These are phyloP conservation scores for Pythium folliculosum DNA, from an alignment of 352 stramenopile genomes.

Conservation along the genomic window DNA sequence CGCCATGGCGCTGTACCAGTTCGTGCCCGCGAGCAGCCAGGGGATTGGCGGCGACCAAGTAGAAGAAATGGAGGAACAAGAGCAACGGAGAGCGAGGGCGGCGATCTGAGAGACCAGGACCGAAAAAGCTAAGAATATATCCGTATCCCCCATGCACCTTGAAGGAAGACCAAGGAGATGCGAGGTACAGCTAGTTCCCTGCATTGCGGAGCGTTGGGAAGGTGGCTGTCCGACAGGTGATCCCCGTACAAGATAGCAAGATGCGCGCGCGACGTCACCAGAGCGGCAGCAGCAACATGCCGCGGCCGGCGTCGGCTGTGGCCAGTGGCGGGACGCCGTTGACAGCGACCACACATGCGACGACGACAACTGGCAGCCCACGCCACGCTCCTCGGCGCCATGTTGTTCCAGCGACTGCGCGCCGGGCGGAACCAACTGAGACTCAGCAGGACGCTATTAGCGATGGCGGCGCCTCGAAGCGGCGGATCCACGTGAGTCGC, in stretches of 20 bases:
- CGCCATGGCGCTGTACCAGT: constrained; percentile 63
- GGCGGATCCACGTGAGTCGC: constrained; percentile 21
- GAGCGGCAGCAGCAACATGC: constrained; percentile 57
- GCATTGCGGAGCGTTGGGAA: too few relatives aligned
- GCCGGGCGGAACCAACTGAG: constrained; percentile 11
- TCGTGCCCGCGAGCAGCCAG: constrained; percentile 45
- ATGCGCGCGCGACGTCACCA: constrained; percentile 55
- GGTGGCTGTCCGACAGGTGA: too few relatives aligned
- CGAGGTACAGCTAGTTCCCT: too few relatives aligned
- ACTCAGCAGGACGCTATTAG: too few relatives aligned
- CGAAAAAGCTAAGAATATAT: constrained; percentile 4
- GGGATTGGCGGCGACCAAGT: too few relatives aligned
- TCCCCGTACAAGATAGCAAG: too few relatives aligned
- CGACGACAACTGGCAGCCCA: neutral
- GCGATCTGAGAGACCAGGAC: too few relatives aligned
- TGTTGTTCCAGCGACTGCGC: neutral
- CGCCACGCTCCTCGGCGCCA: neutral
- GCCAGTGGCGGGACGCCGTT: too few relatives aligned
- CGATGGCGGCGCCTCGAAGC: constrained; percentile 2
- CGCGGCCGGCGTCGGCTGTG: constrained; percentile 21
- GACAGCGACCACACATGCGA: too few relatives aligned
- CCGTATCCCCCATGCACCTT: too few relatives aligned
- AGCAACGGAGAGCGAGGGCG: constrained; percentile 7
- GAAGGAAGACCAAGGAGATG: neutral
- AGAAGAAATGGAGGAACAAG: constrained; percentile 3